Evolutionary conservation across 202 grass and related monocot species (phyloP), one percentile per base, ranked within the genome.

Genomic region (Carex sylvatica): DNA sequence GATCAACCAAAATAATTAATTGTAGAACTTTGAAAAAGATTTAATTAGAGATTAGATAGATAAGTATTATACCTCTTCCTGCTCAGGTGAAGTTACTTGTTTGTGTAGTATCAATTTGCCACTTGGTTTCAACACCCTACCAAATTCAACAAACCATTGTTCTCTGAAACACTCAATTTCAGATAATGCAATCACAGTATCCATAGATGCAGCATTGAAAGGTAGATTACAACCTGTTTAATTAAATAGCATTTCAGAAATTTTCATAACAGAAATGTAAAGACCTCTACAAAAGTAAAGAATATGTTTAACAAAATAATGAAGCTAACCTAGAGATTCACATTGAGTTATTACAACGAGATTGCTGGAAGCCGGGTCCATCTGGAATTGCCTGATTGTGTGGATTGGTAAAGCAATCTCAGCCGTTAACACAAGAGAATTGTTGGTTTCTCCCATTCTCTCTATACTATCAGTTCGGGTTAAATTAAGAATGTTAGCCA

Each of bases 111-210:
- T 20, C 68, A 83, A 75, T 58, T 83, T 83, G 9, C 79, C 79
- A 73, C 70, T 56, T 69, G 70, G 80, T 87, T 87, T 87, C 38
- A 87, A 59, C 36, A 83, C 71, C 22, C 85, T 83, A 56, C 35
- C 12, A 31, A 83, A 35, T 63, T 87, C 85, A 3, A 44, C 49
- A 28, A 87, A 56, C 85, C 85, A 87, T 65, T 78, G 42, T 30
- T 78, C 70, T 59, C 40, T 26, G 42, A 83, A 61, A 70, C 31
- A 13, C 12, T 77, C 8, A 38, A 5, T 78, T 60, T 51, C 74
- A 47, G 26, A 83, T 11, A 87, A 64, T 65, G 59, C 79, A 81
- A 84, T 58, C 33, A 74, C 40, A 76, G 10, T 26, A 40, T 84
- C 82, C 67, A 76, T 31, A 24, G 77, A 52, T 51, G 75, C 64